phyloP scores from a whole-genome alignment of 2,329 filamentous ascomycete genomes.

The Onygenales sp. region DNA sequence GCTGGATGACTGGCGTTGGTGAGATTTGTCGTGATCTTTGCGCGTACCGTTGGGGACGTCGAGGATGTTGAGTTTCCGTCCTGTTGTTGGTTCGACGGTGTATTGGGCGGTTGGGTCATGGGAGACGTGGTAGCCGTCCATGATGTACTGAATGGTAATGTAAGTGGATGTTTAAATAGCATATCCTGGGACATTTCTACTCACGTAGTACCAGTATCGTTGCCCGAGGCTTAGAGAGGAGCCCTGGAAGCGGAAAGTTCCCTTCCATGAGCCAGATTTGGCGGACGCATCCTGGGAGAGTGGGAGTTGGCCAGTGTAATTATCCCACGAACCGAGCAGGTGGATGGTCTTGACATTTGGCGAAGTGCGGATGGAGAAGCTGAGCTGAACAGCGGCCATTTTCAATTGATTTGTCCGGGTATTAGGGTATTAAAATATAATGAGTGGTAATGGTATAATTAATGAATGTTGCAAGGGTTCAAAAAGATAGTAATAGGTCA shows the following conservation, averaged over 20 bases:
- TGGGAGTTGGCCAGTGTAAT: conserved; percentile 88
- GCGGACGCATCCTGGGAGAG: conserved; percentile 78
- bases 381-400: conserved; percentile 89
- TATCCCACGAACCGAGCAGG: conserved; percentile 96
- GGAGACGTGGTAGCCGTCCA: conserved; percentile 95
- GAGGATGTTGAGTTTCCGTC: conserved; percentile 94
- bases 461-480: not conserved
- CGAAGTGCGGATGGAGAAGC: conserved; percentile 92
- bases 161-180: conserved; percentile 8
- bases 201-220: conserved; percentile 96
- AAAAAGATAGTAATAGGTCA: not conserved
- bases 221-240: conserved; percentile 75
- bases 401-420: conserved; percentile 22
- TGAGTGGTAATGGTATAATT: not conserved
- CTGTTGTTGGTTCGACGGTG: conserved; percentile 90
- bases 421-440: conserved; percentile 5
- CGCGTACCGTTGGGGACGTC: conserved; percentile 62
- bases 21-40: conserved; percentile 28
- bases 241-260: conserved; percentile 91
- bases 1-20: conserved; percentile 35
- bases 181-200: conserved; percentile 12
- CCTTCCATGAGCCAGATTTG: conserved; percentile 89
- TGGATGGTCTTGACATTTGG: conserved; percentile 96
- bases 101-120: conserved; percentile 88
- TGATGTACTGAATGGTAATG: conserved; percentile 60